Base-by-base conservation (phyloP, 2,329 filamentous ascomycete species). In the Emergomyces pasteurianus region DNA sequence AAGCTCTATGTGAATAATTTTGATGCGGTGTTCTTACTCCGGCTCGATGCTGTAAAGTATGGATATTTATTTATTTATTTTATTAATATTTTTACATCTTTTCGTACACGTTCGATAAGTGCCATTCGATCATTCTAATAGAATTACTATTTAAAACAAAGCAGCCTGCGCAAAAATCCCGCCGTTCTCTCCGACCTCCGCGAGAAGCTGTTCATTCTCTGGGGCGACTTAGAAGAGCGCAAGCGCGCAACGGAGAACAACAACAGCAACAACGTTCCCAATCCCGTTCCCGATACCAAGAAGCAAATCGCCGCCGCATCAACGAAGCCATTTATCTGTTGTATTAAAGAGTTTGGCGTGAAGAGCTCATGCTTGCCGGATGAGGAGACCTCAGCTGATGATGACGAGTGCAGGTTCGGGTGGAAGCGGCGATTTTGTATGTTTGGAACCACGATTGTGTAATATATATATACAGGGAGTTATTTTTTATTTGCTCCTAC, bases 201-300 rank as follows among this genome's bases (percentile, higher is more conserved):
- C 58, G 83, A 95, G 66, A 86, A 82, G 66, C 78, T 96, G 60
- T 92, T 87, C 70, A 76, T 84, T 42, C 78, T 96, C 1, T 97
- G 92, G 92, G 92, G 92, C 1, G 83, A 96, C 63, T 78, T 96
- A 1, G 86, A 92, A 69, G 90, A 95, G 70, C 72, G 77, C 55
- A 90, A 88, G 69, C 67, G 68, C 1, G 70, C 66, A n/a, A 67
- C 71, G n/a, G n/a, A n/a, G n/a, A n/a, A 6, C 31, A 38, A 9
- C 28, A 12, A 14, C 34, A 36, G 8, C 2, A 10, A 7, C 34
- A 54, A 8, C n/a, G 9, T 6, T n/a, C n/a, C 23, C 31, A 16
- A 34, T 34, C 26, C 26, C 28, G 36, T 38, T 38, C 65, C 63
- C 52, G 58, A 66, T 50, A 42, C 61, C n/a, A 58, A 60, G 23